Conservation (phyloP, 2,329 filamentous ascomycete species). For the Fusarium sp. region DNA sequence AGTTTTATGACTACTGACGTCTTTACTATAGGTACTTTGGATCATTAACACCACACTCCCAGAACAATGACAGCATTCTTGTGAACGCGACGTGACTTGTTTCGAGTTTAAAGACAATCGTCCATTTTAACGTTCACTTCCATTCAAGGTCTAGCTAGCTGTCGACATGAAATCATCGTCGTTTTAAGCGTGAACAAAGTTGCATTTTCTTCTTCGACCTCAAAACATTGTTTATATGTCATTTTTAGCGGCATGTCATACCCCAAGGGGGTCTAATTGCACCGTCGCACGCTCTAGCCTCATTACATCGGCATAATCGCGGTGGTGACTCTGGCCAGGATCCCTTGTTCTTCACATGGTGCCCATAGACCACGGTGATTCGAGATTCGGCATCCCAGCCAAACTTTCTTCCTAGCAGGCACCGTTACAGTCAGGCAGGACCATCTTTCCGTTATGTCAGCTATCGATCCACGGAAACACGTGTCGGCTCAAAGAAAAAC, state of each 20-base stretch:
- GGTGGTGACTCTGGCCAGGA: too few species aligned
- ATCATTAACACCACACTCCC: neutral
- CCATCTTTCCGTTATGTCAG: slow-evolving; percentile 21
- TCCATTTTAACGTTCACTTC: too few species aligned
- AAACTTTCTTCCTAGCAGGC: slow-evolving; percentile 8
- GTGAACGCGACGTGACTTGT: neutral
- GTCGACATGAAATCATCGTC: neutral
- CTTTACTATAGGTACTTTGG: neutral
- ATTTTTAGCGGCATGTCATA: neutral
- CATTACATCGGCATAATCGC: neutral
- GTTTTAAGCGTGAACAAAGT: neutral
- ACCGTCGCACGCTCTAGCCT: neutral
- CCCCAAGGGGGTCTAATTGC: neutral
- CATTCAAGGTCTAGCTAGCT: fast-evolving
- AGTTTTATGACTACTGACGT: neutral
- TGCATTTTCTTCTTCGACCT: neutral
- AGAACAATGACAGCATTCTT: neutral
- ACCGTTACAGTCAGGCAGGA: slow-evolving; percentile 15
- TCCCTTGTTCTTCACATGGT: neutral
- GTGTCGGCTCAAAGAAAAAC: neutral
- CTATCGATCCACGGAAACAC: fast-evolving
- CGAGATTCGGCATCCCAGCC: neutral
- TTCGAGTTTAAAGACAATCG: neutral
- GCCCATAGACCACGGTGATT: slow-evolving; percentile 3
- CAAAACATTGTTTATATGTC: neutral